phyloP scores from a whole-genome alignment of 139 green algal species.

The Chlamydomonas sp. region DNA sequence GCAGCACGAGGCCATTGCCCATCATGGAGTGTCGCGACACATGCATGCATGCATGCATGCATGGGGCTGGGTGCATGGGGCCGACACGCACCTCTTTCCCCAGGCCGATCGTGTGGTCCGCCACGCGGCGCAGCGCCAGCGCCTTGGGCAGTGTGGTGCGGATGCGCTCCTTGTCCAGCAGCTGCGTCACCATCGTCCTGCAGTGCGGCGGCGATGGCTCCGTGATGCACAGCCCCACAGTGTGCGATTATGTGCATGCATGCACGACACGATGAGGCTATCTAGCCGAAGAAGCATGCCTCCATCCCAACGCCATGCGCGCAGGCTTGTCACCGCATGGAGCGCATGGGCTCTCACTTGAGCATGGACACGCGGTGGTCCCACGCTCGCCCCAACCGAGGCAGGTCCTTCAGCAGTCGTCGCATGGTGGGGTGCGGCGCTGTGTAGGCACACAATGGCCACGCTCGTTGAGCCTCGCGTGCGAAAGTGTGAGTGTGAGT shows the following conservation, averaged over 20 bases:
- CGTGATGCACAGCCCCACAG: neutral
- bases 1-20: no score
- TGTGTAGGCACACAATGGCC: neutral
- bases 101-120: conserved; percentile 72
- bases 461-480: no score
- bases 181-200: conserved; percentile 91
- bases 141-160: conserved; percentile 84
- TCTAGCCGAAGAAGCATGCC: neutral
- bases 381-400: neutral
- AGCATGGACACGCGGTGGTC: conserved; percentile 1
- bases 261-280: neutral
- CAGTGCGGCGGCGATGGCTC: neutral
- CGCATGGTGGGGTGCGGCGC: neutral
- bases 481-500: no score
- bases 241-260: neutral
- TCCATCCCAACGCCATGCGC: no score
- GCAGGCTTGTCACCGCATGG: neutral
- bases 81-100: conserved; percentile 63
- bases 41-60: neutral
- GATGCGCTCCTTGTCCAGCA: conserved; percentile 88
- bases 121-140: conserved; percentile 71
- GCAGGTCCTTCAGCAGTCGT: neutral
- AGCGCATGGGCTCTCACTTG: conserved; percentile 2
- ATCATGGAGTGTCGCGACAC: no score
- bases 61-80: neutral